Conservation (phyloP, 1,284 basidiomycete genomes). For the Ceratobasidium sp. region DNA sequence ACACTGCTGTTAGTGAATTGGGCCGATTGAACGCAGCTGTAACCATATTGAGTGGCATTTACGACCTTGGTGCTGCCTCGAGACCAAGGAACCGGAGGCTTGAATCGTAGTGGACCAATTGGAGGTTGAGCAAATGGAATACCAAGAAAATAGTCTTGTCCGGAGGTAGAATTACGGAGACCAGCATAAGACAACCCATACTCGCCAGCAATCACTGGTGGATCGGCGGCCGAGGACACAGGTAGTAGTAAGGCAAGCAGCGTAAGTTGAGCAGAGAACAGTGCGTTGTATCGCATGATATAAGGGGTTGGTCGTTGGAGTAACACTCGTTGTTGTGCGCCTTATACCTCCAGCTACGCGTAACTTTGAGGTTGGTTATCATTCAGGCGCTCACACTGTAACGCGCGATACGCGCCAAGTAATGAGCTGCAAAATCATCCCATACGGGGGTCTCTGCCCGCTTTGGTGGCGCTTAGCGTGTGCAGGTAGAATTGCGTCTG, state of each 20-base stretch:
- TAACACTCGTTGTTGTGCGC: too few species aligned
- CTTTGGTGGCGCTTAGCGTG: too few species aligned
- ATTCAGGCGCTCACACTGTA: too few species aligned
- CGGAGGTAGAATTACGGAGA: constrained; percentile 28
- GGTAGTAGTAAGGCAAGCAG: too few species aligned
- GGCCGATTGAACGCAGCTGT: constrained; percentile 19
- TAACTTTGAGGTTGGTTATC: too few species aligned
- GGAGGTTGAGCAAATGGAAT: constrained; percentile 48
- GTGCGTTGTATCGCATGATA: too few species aligned
- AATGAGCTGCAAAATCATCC: too few species aligned
- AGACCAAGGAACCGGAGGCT: constrained; percentile 26
- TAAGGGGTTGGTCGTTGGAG: too few species aligned
- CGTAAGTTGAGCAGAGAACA: neutral
- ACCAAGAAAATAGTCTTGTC: constrained; percentile 47
- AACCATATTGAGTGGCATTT: constrained; percentile 21
- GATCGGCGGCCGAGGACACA: neutral
- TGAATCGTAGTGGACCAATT: constrained; percentile 39
- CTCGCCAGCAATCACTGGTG: neutral
- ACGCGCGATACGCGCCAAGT: too few species aligned
- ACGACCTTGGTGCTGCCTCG: neutral
- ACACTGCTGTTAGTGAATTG: neutral
- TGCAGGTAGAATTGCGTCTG: too few species aligned
- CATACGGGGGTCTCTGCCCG: too few species aligned
- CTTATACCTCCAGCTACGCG: too few species aligned
- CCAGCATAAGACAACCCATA: constrained; percentile 37